Evolutionary conservation across 148 eudicot species (phyloP).

Genomic region (Cornus florida): DNA sequence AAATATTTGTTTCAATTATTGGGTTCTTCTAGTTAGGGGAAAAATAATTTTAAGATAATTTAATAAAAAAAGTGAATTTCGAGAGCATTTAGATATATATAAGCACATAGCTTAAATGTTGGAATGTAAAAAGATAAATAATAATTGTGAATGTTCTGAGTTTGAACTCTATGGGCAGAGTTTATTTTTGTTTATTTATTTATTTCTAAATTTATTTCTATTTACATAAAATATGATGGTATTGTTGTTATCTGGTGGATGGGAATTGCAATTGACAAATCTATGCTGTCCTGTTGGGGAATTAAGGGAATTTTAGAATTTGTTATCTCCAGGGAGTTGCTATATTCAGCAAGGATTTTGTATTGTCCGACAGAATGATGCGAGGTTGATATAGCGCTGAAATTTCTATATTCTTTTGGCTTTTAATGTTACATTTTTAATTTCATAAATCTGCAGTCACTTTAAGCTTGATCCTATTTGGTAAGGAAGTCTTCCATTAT

Average conservation of each 20-base stretch:
- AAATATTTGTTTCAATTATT: neutral
- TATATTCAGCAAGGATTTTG: neutral
- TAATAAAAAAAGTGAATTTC: too few species aligned
- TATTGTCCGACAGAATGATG: neutral
- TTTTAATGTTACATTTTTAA: too few species aligned
- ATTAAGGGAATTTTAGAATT: neutral
- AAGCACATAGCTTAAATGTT: too few species aligned
- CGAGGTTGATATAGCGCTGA: neutral
- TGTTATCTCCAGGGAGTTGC: neutral
- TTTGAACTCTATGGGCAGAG: neutral
- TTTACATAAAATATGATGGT: neutral
- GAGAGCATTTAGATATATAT: too few species aligned
- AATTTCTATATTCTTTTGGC: neutral
- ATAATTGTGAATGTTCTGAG: neutral
- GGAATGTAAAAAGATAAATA: too few species aligned
- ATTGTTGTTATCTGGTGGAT: neutral
- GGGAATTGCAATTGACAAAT: neutral
- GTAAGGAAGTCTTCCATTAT: neutral
- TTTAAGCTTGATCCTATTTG: neutral
- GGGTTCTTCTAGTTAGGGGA: neutral
- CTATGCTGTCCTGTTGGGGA: neutral
- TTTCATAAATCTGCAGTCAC: neutral
- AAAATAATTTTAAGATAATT: neutral
- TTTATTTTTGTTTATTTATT: neutral
- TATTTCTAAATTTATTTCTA: too few species aligned